Base-by-base conservation (phyloP, 2,329 filamentous ascomycete genomes). In the Alternaria infectoria region DNA sequence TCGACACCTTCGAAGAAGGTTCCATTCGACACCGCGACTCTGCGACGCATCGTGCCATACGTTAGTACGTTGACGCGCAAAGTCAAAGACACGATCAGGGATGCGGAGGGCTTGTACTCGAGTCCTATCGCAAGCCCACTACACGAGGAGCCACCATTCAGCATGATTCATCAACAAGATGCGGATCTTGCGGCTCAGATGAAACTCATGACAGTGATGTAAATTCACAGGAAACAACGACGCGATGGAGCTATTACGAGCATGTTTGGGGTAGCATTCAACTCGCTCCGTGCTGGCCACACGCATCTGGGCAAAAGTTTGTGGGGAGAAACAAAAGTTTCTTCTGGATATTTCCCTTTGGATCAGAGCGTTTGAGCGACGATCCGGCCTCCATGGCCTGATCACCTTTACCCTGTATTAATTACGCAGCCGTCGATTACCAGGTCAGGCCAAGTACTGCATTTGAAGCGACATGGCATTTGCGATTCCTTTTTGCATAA, bases 11-110 rank as follows among this genome's bases (percentile, higher is more conserved):
- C 77, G 43, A 83, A 83, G 68, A 90, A 89, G 69, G 84, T 90
- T n/a, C 87, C 87, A 0, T 90, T 90, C 72, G 88, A 90, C 71
- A 90, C 88, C 3, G 86, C 86, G 25, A 90, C 88, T 46, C 82
- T 90, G 13, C 84, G 85, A 67, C 86, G 89, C 71, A 86, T 90
- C 59, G 88, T 90, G 25, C 83, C 83, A 5, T 84, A 85, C 68
- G 83, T 85, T 45, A 82, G 78, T 61, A 80, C 79, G 10, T 75
- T 85, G 59, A 83, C 81, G 59, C 82, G 81, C 36, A 82, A 81
- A 70, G 83, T 84, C 52, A 85, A 84, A 69, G 81, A 83, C 52
- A 79, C 79, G 2, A 70, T 85, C 57, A 79, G 83, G 46, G 82
- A 84, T 64, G 81, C 81, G 15, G 83, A 85, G 72, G 82, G 81